These are phyloP conservation scores for Sclerotinia borealis DNA, from an alignment of 2,329 filamentous ascomycete genomes.

Conservation along the genomic window DNA sequence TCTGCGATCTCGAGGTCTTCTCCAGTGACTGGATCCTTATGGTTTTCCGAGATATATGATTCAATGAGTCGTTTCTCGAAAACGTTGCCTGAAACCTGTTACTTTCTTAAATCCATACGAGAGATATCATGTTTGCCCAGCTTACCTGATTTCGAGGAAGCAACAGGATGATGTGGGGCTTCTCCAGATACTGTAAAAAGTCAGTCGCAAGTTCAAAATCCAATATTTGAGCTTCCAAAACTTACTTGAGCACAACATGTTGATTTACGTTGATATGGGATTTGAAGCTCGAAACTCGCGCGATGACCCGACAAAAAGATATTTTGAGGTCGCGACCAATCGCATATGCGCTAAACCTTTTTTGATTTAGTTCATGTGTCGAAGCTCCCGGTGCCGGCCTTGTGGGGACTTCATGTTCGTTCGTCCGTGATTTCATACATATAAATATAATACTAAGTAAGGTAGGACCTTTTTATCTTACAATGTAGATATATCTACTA, in stretches of 20 bases:
- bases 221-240: conserved; percentile 23
- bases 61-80: conserved; percentile 96
- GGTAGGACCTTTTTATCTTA: background rate
- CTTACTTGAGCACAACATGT: conserved; percentile 62
- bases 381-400: conserved; percentile 8
- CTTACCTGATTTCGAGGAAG: conserved; percentile 88
- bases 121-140: conserved; percentile 23
- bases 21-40: conserved; percentile 84
- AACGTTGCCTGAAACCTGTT: conserved; percentile 58
- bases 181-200: conserved; percentile 76
- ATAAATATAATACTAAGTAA: background rate
- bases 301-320: conserved; percentile 16
- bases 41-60: conserved; percentile 88
- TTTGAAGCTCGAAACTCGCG: conserved; percentile 21
- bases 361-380: background rate
- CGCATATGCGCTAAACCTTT: background rate
- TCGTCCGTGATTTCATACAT: background rate
- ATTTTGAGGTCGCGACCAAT: conserved; percentile 14
- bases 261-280: conserved; percentile 29
- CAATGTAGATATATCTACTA: background rate
- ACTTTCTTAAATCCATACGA: conserved; percentile 18
- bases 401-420: background rate
- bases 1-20: conserved; percentile 80
- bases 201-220: conserved; percentile 24
- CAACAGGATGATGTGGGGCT: conserved; percentile 88